Percentiles rank a stretch among this genome's conserved stretches.
These are phyloP conservation scores for Blastobotrys serpentis DNA, from an alignment of 1,139 yeast genomes.

Conservation along the genomic window DNA sequence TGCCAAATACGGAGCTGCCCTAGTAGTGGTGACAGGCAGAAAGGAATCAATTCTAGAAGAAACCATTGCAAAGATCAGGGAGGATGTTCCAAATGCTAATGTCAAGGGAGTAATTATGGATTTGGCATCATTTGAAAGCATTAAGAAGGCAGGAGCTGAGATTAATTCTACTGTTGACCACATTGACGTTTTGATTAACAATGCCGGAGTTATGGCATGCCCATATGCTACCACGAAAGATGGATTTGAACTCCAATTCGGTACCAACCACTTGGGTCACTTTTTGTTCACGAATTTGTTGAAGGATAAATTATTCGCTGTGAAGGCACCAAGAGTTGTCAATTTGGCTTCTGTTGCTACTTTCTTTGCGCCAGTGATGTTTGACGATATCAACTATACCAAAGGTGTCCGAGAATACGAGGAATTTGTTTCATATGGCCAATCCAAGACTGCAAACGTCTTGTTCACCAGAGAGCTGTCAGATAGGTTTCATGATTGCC, in stretches of 20 bases:
- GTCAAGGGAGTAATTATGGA: slow-evolving; percentile 33
- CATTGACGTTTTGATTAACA: slow-evolving; percentile 65
- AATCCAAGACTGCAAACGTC: too few species aligned
- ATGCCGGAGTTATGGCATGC: slow-evolving; percentile 83
- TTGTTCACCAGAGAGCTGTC: too few species aligned
- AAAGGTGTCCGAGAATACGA: too few species aligned
- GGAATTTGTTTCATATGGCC: too few species aligned
- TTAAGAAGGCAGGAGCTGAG: slow-evolving; percentile 17
- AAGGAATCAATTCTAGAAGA: slow-evolving; percentile 30
- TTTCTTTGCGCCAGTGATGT: too few species aligned
- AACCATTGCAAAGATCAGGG: slow-evolving; percentile 15
- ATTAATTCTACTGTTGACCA: slow-evolving; percentile 34
- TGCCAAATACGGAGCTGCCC: slow-evolving; percentile 44
- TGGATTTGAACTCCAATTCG: slow-evolving; percentile 78
- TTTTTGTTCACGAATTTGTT: too few species aligned
- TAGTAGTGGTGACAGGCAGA: slow-evolving; percentile 37
- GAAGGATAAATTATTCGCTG: too few species aligned
- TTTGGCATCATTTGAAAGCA: slow-evolving; percentile 39
- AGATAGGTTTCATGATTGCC: too few species aligned
- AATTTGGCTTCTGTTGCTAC: too few species aligned
- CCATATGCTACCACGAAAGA: slow-evolving; percentile 63
- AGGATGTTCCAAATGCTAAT: slow-evolving; percentile 19
- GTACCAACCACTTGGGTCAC: slow-evolving; percentile 72
- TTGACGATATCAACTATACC: too few species aligned
- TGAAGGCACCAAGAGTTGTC: too few species aligned